Percentiles rank a stretch among this genome's conserved stretches.
Evolutionary conservation across 768 basidiomycete species (phyloP).

Genomic region (Auriscalpium orientale): DNA sequence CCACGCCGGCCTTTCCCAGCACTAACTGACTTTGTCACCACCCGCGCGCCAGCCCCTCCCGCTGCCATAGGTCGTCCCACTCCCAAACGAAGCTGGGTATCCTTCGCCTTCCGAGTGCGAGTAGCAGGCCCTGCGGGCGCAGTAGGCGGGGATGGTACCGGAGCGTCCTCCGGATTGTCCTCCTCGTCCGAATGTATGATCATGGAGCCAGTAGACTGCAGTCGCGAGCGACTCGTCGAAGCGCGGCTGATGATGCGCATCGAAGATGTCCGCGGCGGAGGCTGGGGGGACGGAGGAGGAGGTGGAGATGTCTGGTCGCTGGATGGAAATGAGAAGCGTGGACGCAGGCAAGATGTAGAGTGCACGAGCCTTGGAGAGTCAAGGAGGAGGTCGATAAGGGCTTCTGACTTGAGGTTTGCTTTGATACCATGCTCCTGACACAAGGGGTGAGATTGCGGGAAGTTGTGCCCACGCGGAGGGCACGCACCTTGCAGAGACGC

Average conservation of each 20-base stretch:
- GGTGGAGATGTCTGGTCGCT: slow-evolving; percentile 4
- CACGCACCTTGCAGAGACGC: slow-evolving; percentile 49
- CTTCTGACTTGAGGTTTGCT: slow-evolving; percentile 78
- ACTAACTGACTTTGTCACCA: slow-evolving; percentile 52
- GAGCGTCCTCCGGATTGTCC: slow-evolving; percentile 18
- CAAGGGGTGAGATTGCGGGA: too few species aligned
- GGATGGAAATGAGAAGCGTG: slow-evolving; percentile 16
- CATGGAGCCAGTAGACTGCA: slow-evolving; percentile 14
- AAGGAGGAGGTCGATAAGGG: slow-evolving; percentile 66
- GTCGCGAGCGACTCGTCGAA: slow-evolving; percentile 7
- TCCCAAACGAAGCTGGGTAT: slow-evolving; percentile 61
- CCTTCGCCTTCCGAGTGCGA: slow-evolving; percentile 64
- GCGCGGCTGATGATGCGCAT: slow-evolving; percentile 3
- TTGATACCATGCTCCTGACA: slow-evolving; percentile 69
- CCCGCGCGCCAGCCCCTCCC: slow-evolving; percentile 61
- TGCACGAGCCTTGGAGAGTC: slow-evolving; percentile 28
- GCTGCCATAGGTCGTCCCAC: slow-evolving; percentile 61
- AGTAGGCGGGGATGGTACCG: slow-evolving; percentile 16
- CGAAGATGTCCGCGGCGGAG: slow-evolving; percentile 1
- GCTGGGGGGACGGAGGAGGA: slow-evolving; percentile 6
- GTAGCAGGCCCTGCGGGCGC: slow-evolving; percentile 23
- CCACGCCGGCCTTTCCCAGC: slow-evolving; percentile 40
- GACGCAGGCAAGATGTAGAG: background rate
- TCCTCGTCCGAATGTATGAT: slow-evolving; percentile 16
- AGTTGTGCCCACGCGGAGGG: background rate